Base-by-base conservation (phyloP, 495 filamentous ascomycete species). In the Xylaria scruposa region DNA sequence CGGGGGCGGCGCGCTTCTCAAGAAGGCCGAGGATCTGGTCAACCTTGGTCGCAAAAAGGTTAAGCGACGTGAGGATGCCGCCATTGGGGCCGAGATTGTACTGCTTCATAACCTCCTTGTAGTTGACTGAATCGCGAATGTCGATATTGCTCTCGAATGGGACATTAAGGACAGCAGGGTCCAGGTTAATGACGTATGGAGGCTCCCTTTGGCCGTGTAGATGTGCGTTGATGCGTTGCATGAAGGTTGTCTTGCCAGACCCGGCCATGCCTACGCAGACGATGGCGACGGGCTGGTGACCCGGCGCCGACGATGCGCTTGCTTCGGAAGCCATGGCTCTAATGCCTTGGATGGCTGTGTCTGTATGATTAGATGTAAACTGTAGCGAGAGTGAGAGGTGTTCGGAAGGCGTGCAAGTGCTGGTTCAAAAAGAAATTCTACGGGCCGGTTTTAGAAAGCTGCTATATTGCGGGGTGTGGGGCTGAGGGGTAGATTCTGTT, bases 101-200 rank as follows among this genome's bases (percentile, higher is more conserved):
- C 79, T 97, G 93, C 81, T 93, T 94, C 96, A 99, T 99, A 73
- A 99, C 96, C 81, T 99, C 95, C 81, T 97, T 97, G 87, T 99
- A 99, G 84, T 99, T 97, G 78, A 99, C 94, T 36, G 91, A 94
- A 82, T 99, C 97, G 70, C 97, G 94, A 76, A 99, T 99, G 81
- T 99, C 96, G 85, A 99, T 98, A 82, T 99, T 98, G 83, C 90
- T 90, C 71, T 97, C 94, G 81, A 98, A 99, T n/a, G 96, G 97
- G n/a, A 98, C 91, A 70, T 90, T 92, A 70, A 92, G 89, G 38
- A 99, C 95, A 47, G 97, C 96, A 7, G 96, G 96, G 81, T 99
- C 96, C 56, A 99, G 91, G 81, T 99, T 99, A 71, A 99, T 90
- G 54, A 98, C 93, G 80, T 99, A 99, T 21, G 94, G 95, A 0